Percentiles rank a stretch among this genome's conserved stretches.
These are phyloP conservation scores for Chlamydomonas asymmetrica DNA, from an alignment of 139 green algal species.

Conservation along the genomic window DNA sequence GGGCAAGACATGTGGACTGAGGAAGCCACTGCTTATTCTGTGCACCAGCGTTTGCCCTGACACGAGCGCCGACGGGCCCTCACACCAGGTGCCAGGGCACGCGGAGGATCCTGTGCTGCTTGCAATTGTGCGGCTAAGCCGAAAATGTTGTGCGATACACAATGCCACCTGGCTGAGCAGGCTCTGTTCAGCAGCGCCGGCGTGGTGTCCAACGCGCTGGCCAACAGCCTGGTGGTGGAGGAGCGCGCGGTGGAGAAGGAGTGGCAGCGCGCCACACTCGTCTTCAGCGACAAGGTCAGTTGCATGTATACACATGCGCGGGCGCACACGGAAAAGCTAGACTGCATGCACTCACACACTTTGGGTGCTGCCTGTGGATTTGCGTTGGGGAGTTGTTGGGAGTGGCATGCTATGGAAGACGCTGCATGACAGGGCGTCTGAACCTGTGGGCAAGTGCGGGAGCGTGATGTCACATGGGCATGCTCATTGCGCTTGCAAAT, in stretches of 20 bases:
- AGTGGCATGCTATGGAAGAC: not conserved
- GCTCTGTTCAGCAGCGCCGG: conserved; percentile 6
- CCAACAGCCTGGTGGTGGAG: conserved; percentile 25
- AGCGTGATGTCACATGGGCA: not conserved
- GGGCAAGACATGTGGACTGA: too few relatives aligned
- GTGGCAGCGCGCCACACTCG: conserved; percentile 3
- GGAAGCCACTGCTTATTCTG: not conserved
- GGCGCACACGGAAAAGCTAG: too few relatives aligned
- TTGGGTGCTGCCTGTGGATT: not conserved
- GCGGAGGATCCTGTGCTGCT: not conserved
- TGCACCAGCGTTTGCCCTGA: not conserved
- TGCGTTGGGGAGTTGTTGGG: not conserved
- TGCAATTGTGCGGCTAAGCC: not conserved
- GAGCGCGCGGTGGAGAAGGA: conserved; percentile 25
- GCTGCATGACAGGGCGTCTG: not conserved
- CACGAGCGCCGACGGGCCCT: not conserved
- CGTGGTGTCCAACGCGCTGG: conserved; percentile 7
- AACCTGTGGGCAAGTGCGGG: not conserved
- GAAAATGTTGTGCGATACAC: not conserved
- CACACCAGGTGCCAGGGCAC: not conserved
- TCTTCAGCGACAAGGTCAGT: conserved; percentile 31
- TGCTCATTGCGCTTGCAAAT: not conserved
- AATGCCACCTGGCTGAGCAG: not conserved
- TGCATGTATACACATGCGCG: too few relatives aligned
- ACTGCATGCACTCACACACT: not conserved